Evolutionary conservation across 192 early-diverging fungal genomes (phyloP), one percentile per base, ranked within the genome.

Genomic region (Gaertneriomyces semiglobifer): DNA sequence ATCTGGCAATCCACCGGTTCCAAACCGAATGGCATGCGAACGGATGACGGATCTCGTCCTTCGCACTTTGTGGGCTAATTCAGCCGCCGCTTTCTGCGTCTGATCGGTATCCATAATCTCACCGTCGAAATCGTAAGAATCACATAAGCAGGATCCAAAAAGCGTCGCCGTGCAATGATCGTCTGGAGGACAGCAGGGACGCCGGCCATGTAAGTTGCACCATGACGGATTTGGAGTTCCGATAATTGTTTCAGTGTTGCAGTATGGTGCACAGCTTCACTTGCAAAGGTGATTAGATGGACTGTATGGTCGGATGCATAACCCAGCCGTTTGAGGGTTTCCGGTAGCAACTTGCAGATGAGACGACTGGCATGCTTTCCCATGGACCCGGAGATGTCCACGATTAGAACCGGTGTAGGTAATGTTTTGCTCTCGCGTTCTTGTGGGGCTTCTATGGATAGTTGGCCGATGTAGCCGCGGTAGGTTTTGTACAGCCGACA

Each of bases 21-120:
- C 25, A 1, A 74, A 72, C 14, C 73, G 40, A n/a, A 74, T 19
- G 4, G 73, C 73, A 41, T 74, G 53, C 4, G 73, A 74, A 47
- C 59, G 16, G 42, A 74, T 75, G 0, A 11, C 9, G 6, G 51
- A 10, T 12, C 4, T 10, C 10, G 5, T 38, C 5, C 20, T 44
- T 3, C 2, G 9, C 1, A 57, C 7, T 51, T 44, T 53, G 2
- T 0, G 14, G 10, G 25, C 46, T 11, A 70, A 25, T 4, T 20
- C 44, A 7, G 3, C 44, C 3, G 71, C 71, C 7, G 7, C 39
- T 11, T 33, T n/a, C 7, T 48, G 44, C 6, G 71, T 50, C 7
- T 70, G 25, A 0, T 7, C 41, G 2, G 38, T 12, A 33, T 72
- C 71, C 38, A 16, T 69, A 10, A 71, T 40, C 45, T 70, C 63